These are phyloP conservation scores for Schizosaccharomyces octosporus DNA, from an alignment of 805 yeast genomes.

Conservation along the genomic window DNA sequence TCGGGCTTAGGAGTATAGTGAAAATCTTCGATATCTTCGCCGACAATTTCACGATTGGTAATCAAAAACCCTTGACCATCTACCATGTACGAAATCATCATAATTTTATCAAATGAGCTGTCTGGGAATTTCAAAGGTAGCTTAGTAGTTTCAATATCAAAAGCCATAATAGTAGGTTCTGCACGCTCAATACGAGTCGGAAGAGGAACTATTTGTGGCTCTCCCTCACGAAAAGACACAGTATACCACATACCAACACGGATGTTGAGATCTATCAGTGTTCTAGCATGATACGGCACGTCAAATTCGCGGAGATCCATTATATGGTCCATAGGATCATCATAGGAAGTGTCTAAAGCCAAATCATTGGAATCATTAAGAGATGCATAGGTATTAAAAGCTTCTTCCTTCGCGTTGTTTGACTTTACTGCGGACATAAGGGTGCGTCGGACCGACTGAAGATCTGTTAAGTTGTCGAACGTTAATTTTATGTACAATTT, in stretches of 20 bases:
- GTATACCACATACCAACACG: conserved; percentile 93
- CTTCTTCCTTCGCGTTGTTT: conserved; percentile 36
- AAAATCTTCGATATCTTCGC: conserved; percentile 86
- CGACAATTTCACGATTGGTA: conserved; percentile 80
- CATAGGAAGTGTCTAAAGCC: conserved; percentile 7
- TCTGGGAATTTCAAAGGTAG: conserved; percentile 93
- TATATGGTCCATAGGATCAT: conserved; percentile 34
- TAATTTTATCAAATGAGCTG: conserved; percentile 64
- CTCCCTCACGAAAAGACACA: conserved; percentile 39
- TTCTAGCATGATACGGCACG: conserved; percentile 90
- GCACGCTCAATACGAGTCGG: conserved; percentile 73
- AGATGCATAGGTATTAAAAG: conserved; percentile 37
- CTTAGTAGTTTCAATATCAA: conserved; percentile 92
- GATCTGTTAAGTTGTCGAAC: conserved; percentile 52
- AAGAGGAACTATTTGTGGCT: conserved; percentile 30
- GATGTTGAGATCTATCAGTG: conserved; percentile 65
- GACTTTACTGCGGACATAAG: conserved; percentile 45
- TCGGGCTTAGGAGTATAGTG: conserved; percentile 96
- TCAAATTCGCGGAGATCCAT: conserved; percentile 80
- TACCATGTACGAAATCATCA: conserved; percentile 99
- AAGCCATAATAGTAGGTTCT: conserved; percentile 88
- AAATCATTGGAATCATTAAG: conserved; percentile 4
- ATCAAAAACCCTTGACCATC: conserved; percentile 91
- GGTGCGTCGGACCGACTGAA: conserved; percentile 46
- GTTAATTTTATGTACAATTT: conserved; percentile 38